Evolutionary conservation across 2,329 filamentous ascomycete species (phyloP), one percentile per base, ranked within the genome.

Genomic region (Sclerotiophoma versabilis): DNA sequence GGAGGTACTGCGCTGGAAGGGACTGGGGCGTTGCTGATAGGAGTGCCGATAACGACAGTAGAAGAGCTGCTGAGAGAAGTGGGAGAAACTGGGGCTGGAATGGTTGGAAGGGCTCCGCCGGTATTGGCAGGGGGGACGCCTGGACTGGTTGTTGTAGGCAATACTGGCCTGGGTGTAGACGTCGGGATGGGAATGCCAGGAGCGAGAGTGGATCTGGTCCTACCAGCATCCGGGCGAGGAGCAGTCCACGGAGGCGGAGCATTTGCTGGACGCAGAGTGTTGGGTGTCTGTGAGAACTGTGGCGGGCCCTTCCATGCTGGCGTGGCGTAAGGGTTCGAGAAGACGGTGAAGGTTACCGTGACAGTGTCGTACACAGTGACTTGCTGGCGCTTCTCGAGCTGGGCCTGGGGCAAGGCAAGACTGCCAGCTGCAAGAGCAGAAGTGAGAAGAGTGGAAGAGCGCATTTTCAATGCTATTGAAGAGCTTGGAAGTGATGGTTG

Each of bases 391-490:
- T 66, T 65, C 19, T 59, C 57, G 26, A 63, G 34, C 32, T 51
- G 23, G 8, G 23, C 48, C 33, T 65, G 57, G n/a, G 70, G 68
- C 11, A 53, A 52, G 22, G 69, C 70, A 23, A 70, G 38, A 49
- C 60, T 62, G 46, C 64, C 61, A n/a, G 64, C 45, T 26, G 62
- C 69, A 48, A 72, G 46, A 15, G 59, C 63, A 10, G 63, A 65
- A 43, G 64, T 53, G 42, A 72, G 49, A 47, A 72, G 50, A 42
- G 68, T 12, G 12, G 56, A 59, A 22, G 64, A 65, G 49, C 63
- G 69, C 71, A 74, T 74, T 20, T 42, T 65, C 44, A 54, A 48
- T n/a, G 33, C 37, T 45, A 29, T 17, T 32, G 45, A 60, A 50
- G 37, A 53, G 49, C 14, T 46, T 39, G 39, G 20, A 38, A 49